These are phyloP conservation scores for Penicillium olsonii DNA, from an alignment of 2,329 filamentous ascomycete species.

Conservation along the genomic window DNA sequence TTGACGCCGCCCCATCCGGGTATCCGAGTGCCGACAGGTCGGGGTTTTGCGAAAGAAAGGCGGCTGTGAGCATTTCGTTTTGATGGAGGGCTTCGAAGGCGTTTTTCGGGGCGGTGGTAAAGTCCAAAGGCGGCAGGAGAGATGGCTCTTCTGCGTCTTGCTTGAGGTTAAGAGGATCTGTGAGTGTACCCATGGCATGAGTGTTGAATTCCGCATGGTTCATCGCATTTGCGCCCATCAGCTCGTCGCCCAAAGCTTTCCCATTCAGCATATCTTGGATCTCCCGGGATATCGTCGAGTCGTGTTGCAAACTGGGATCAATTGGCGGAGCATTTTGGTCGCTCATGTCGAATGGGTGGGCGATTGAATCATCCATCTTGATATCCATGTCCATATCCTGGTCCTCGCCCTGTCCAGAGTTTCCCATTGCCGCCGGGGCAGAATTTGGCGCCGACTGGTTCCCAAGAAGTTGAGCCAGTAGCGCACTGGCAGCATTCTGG, in stretches of 20 bases:
- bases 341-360: conserved; percentile 11
- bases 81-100: conserved; percentile 42
- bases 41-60: conserved; percentile 39
- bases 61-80: conserved; percentile 42
- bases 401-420: conserved; percentile 12
- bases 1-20: conserved; percentile 37
- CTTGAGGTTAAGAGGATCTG: conserved; percentile 37
- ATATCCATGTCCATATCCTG: conserved; percentile 16
- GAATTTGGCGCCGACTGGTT: conserved; percentile 31
- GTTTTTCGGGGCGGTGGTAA: conserved; percentile 33
- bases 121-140: conserved; percentile 39
- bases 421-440: conserved; percentile 17
- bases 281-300: conserved; percentile 15
- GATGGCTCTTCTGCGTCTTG: conserved; percentile 32
- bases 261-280: conserved; percentile 21
- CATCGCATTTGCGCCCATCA: conserved; percentile 15
- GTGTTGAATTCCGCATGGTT: conserved; percentile 11
- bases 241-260: conserved; percentile 17
- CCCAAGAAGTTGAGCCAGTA: conserved; percentile 45
- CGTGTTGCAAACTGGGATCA: conserved; percentile 12
- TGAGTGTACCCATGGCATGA: conserved; percentile 32
- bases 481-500: conserved; percentile 43
- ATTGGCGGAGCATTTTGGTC: conserved; percentile 3
- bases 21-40: conserved; percentile 40
- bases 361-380: conserved; percentile 16